Evolutionary conservation across 2,329 filamentous ascomycete species (phyloP).

Genomic region (Fusarium heterosporum): DNA sequence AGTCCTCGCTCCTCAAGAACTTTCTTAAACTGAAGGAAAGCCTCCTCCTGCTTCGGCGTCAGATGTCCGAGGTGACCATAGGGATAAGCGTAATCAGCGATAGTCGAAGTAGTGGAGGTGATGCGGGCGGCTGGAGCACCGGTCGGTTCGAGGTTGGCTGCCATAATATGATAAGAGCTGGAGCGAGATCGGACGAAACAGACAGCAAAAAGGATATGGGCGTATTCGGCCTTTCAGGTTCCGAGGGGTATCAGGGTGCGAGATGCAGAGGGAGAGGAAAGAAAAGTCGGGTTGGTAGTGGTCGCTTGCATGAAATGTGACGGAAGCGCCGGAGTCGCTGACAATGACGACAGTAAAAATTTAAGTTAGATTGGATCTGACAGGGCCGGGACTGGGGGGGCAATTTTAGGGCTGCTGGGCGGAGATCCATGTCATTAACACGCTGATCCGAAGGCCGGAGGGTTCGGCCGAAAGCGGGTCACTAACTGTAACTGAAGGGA

Average conservation of each 20-base stretch:
- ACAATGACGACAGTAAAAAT: conserved; percentile 29
- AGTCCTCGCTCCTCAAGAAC: conserved; percentile 73
- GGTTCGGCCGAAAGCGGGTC: conserved; percentile 31
- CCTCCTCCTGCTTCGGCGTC: conserved; percentile 72
- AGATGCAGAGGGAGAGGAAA: neutral
- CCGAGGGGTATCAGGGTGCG: neutral
- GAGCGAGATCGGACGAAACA: neutral
- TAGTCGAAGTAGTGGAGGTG: conserved; percentile 47
- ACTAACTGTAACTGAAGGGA: neutral
- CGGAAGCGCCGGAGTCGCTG: conserved; percentile 43
- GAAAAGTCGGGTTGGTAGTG: conserved; percentile 18
- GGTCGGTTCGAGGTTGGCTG: conserved; percentile 41
- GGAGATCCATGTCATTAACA: conserved; percentile 12
- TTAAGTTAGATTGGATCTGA: conserved; percentile 28
- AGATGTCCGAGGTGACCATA: conserved; percentile 85
- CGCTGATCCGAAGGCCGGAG: conserved; percentile 13
- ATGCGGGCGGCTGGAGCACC: conserved; percentile 46
- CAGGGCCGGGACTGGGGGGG: conserved; percentile 13
- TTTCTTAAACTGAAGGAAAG: conserved; percentile 78
- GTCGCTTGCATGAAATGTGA: conserved; percentile 19
- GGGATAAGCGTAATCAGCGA: conserved; percentile 68
- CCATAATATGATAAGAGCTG: conserved; percentile 36
- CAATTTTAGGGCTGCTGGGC: conserved; percentile 26
- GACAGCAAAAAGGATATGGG: conserved; percentile 11
- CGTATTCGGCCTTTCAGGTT: conserved; percentile 13